Evolutionary conservation across 106 monocot species (phyloP).

Genomic region (Acorus gramineus): DNA sequence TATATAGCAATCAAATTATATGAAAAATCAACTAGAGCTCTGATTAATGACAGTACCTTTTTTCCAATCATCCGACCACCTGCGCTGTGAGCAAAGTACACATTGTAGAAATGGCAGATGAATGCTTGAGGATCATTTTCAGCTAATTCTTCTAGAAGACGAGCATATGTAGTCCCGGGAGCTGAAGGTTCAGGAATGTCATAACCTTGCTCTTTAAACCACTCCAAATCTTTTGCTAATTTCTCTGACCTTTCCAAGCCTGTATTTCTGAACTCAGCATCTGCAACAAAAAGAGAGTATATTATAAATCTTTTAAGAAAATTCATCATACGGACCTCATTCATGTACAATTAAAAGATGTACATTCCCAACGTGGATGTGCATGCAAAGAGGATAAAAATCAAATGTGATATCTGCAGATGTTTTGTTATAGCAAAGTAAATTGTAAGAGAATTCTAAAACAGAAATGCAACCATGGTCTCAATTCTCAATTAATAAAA

Average conservation of each 20-base stretch:
- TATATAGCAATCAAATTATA: no score
- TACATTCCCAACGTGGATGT: no score
- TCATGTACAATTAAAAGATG: no score
- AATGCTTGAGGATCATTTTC: slow-evolving; percentile 83
- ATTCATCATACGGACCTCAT: no score
- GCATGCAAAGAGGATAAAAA: no score
- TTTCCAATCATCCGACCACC: slow-evolving; percentile 95
- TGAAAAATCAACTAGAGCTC: no score
- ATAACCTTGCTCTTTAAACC: slow-evolving; percentile 84
- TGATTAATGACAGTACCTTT: slow-evolving; percentile 40
- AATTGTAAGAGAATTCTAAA: no score
- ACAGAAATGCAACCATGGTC: no score
- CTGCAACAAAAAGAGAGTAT: slow-evolving; percentile 31
- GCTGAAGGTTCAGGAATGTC: slow-evolving; percentile 78
- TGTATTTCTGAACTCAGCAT: slow-evolving; percentile 76
- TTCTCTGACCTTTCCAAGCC: slow-evolving; percentile 84
- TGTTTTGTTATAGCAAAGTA: no score
- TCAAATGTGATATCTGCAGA: no score
- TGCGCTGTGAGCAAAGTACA: slow-evolving; percentile 90
- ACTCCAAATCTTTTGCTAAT: slow-evolving; percentile 74
- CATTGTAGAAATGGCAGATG: slow-evolving; percentile 91
- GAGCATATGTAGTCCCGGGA: slow-evolving; percentile 63
- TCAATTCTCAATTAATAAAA: no score
- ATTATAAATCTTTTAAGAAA: no score
- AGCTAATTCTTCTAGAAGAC: slow-evolving; percentile 48